Base-by-base conservation (phyloP, 495 filamentous ascomycete species). In the Immersiella caudata region DNA sequence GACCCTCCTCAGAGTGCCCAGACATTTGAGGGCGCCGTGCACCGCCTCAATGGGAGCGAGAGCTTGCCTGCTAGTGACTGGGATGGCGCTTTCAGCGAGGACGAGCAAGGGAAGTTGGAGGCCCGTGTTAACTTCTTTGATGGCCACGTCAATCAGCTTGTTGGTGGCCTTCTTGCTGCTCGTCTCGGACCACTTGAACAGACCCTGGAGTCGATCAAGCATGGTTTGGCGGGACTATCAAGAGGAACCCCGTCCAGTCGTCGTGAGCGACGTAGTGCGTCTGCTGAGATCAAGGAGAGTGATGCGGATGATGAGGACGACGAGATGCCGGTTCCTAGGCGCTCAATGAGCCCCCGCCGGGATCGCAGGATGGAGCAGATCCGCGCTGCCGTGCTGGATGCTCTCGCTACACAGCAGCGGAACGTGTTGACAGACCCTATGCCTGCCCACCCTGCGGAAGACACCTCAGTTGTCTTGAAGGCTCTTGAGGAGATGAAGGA, bases 261-360 rank as follows among this genome's bases (percentile, higher is more conserved):
- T 46, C 81, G 79, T 6, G 80, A 82, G 18, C 78, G 78, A 69
- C 81, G 85, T 68, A 90, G 88, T 69, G 74, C 86, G 20, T 90
- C 89, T 57, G 84, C 83, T 11, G 87, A 89, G 50, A 78, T 87
- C 50, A 87, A 87, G 57, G 85, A 94, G 57, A 97, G 93, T 66
- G 95, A 97, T 79, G 95, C 94, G 1, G 95, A 98, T 69, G 95
- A 98, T 68, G 94, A 97, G 73, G 94, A 96, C 71, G 93, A 96
- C 25, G 89, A 87, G 7, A 78, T 85, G 20, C 86, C 86, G 25
- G 71, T 80, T 24, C 81, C 85, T 33, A 87, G 90, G 16, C 88
- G 85, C 18, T 89, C 91, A 8, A 76, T 85, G 67, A 88, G 85
- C 64, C 88, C 88, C 9, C 87, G 85, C 69, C 85, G 88, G 58